Base-by-base conservation (phyloP, 805 yeast species). In the Candida odintsovae region DNA sequence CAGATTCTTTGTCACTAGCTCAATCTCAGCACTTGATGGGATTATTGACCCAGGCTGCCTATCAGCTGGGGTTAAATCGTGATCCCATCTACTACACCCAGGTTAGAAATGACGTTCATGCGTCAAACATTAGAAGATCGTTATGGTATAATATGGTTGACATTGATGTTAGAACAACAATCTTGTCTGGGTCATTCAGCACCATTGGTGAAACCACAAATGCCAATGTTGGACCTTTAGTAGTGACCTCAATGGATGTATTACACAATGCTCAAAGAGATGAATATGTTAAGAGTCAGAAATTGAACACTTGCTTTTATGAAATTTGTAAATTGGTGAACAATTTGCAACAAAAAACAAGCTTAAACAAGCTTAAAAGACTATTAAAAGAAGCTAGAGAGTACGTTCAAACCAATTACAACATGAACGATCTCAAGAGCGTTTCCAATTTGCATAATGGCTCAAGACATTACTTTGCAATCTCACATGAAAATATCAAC, bases 31-130 rank as follows among this genome's bases (percentile, higher is more conserved):
- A 63, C 4, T 59, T 66, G 18, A 60, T 64, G 11, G 71, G 70
- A 0, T 53, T 71, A 37, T 56, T 69, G 5, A 48, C 68, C 6
- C 78, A 75, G 45, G 68, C 71, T 64, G 76, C 77, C 0, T 49
- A 68, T 18, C 58, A 68, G 4, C 53, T 75, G 47, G 81, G 80
- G 0, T 54, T 77, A 35, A 64, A 76, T 50, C 58, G 77, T 41
- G 82, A 77, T 39, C 80, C 80, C 0, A 56, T 53, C 15, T 48
- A 49, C 8, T 64, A 51, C 22, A 9, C 41, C 23, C 59, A 46
- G 50, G 46, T 42, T 2, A 19, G n/a, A 1, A 43, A 41, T 16
- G 43, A 53, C 43, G 11, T 41, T 12, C n/a, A 20, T 9, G 50
- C 41, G 16, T 38, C 48, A 1, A 51, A 55, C 28, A 19, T 54